Evolutionary conservation across 805 yeast species (phyloP), one percentile per base, ranked within the genome.

Genomic region (Wickerhamiella azymoides): DNA sequence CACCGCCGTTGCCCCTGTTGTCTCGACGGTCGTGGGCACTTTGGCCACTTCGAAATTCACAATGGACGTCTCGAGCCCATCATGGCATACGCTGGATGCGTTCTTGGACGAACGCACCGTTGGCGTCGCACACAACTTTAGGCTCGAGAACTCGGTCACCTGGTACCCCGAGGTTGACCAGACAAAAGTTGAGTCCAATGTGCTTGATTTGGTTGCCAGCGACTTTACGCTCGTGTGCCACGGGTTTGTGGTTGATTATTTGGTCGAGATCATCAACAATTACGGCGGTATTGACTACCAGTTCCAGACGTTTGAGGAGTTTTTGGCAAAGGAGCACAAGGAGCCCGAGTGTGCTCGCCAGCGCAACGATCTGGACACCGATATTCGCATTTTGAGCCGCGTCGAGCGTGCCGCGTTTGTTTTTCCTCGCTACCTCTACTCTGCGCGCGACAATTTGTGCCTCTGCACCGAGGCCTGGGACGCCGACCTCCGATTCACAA

Each of bases 261-360:
- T 89, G 36, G 75, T 86, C 67, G 72, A 76, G 13, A 68, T 92
- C 40, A 73, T 80, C 40, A 95, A 84, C 57, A 92, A 92, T 58
- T 89, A 92, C 59, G 83, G 92, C 60, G 98, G 98, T 2, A 92
- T 84, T 39, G 70, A 72, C 49, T 70, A 75, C n/a, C 84, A 79
- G 53, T 92, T 92, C 59, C 77, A 74, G 52, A 92, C 97, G 0
- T 71, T 85, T 39, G 92, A 84, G 51, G 98, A 89, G 58, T 88
- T 79, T 52, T 73, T 77, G 3, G 61, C 58, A 17, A 57, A 58
- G 13, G 39, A 36, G 18, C 36, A 21, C 17, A 28, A 36, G 13
- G 26, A 39, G 10, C 50, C 50, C 21, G 27, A 37, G 35, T 38
- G 39, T 32, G 39, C 50, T 49, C 24, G 32, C 11, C 13, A 25